Evolutionary conservation across 495 filamentous ascomycete species (phyloP).

Genomic region (Echria macrotheca): DNA sequence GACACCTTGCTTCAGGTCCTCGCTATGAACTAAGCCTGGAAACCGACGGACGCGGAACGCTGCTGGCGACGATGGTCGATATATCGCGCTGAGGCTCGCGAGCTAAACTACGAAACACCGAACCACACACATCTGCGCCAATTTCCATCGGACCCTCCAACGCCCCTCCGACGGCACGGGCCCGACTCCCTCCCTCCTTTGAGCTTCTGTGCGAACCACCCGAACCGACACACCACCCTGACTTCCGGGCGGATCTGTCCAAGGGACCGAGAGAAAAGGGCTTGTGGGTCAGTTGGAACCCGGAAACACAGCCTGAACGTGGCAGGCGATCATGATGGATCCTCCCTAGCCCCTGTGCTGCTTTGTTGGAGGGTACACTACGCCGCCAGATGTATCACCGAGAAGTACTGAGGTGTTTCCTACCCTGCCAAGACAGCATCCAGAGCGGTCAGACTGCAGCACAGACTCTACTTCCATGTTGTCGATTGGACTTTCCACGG

Average conservation of each 20-base stretch:
- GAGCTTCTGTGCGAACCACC: no score
- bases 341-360: neutral
- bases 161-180: no score
- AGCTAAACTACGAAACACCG: no score
- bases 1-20: neutral
- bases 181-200: no score
- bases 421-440: neutral
- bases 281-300: neutral
- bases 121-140: no score
- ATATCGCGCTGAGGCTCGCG: no score
- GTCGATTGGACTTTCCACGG: neutral
- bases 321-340: no score
- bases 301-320: neutral
- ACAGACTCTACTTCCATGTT: neutral
- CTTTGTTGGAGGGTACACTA: neutral
- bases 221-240: no score
- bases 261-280: neutral
- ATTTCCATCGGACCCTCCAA: no score
- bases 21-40: neutral
- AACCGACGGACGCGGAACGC: neutral
- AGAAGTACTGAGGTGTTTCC: neutral
- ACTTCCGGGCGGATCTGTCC: no score
- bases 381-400: neutral
- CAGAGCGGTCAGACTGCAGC: neutral
- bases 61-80: neutral